Percentiles rank a stretch among this genome's conserved stretches.
Conservation (phyloP, 2,329 filamentous ascomycete species). For the Aspergillus eucalypticola region DNA sequence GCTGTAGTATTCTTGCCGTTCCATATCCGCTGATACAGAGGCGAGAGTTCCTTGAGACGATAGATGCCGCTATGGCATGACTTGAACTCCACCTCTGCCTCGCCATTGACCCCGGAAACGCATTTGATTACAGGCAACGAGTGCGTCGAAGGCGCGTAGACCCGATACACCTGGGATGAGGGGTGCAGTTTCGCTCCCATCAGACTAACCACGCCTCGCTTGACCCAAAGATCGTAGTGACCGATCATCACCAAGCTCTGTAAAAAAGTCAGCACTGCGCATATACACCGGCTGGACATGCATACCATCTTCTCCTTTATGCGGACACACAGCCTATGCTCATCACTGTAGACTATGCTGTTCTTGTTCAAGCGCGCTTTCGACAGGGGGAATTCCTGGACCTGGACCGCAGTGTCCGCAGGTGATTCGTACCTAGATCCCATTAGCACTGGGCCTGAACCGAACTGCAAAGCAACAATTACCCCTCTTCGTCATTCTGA, state of each 20-base stretch:
- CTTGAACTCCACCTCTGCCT: conserved; percentile 51
- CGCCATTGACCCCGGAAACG: conserved; percentile 42
- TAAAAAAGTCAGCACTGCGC: conserved; percentile 19
- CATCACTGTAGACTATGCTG: conserved; percentile 41
- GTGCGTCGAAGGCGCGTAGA: conserved; percentile 59
- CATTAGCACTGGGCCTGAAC: conserved; percentile 16
- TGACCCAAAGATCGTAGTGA: conserved; percentile 59
- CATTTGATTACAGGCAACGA: conserved; percentile 57
- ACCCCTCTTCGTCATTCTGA: conserved; percentile 31
- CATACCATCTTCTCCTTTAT: conserved; percentile 43
- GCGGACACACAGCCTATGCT: conserved; percentile 40
- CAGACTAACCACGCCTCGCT: conserved; percentile 56
- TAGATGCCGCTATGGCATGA: conserved; percentile 49
- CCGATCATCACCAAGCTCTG: conserved; percentile 51
- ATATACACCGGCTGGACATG: background rate
- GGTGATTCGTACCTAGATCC: conserved; percentile 34
- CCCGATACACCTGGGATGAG: conserved; percentile 45
- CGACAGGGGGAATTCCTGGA: conserved; percentile 44
- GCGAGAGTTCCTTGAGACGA: conserved; percentile 50
- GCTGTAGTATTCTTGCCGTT: conserved; percentile 38
- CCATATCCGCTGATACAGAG: conserved; percentile 58
- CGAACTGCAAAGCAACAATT: background rate
- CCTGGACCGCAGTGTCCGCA: conserved; percentile 28
- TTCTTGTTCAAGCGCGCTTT: conserved; percentile 39
- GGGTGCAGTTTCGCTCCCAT: conserved; percentile 60